phyloP scores from a whole-genome alignment of 331 rosid species.

The Rhamnella rubrinervis region DNA sequence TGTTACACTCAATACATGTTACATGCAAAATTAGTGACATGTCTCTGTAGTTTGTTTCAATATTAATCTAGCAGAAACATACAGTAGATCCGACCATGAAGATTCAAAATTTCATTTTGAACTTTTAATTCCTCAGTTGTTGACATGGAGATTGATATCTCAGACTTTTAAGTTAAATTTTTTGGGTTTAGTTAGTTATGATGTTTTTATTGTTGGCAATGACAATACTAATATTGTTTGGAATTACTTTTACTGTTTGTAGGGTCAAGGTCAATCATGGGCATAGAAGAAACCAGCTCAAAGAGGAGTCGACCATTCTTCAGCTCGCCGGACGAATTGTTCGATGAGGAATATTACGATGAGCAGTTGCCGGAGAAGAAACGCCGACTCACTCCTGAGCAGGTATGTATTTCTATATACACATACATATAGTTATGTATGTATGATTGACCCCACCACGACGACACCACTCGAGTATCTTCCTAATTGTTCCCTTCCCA shows the following conservation, averaged over 20 bases:
- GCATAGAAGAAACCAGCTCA: conserved; percentile 59
- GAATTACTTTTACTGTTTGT: background rate
- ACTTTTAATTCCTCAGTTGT: too few species aligned
- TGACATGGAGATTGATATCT: too few species aligned
- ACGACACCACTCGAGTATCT: conserved; percentile 1
- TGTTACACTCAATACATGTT: background rate
- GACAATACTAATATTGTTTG: background rate
- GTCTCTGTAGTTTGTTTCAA: too few species aligned
- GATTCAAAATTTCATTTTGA: too few species aligned
- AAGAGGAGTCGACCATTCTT: conserved; percentile 65
- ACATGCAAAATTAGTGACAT: too few species aligned
- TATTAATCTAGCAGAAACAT: too few species aligned
- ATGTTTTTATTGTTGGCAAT: too few species aligned
- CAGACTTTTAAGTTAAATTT: too few species aligned
- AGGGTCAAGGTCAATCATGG: conserved; percentile 64
- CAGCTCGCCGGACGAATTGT: conserved; percentile 69
- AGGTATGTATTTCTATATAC: conserved; percentile 46
- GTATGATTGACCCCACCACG: background rate
- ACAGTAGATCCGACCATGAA: too few species aligned
- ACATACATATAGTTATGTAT: background rate
- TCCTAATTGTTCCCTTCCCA: background rate
- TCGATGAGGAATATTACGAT: conserved; percentile 86
- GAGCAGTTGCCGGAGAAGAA: conserved; percentile 94
- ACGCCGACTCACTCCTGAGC: conserved; percentile 87
- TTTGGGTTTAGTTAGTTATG: background rate